A percentile compares a stretch with the other conserved stretches of the same genome.
These are phyloP conservation scores for Fusarium setosum DNA, from an alignment of 2,329 filamentous ascomycete species.

Conservation along the genomic window DNA sequence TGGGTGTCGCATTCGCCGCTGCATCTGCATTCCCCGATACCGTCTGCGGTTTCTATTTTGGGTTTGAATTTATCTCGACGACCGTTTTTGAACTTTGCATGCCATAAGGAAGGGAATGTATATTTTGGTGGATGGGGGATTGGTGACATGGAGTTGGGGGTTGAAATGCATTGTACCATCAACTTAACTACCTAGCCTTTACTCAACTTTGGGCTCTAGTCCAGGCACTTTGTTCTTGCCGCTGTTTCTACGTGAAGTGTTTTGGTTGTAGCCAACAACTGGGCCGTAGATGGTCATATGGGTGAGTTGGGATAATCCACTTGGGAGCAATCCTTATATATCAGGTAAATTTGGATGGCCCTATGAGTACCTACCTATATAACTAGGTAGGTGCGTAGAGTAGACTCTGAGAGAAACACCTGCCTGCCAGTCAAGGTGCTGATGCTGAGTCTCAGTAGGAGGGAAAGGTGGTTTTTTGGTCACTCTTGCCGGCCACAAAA, in stretches of 20 bases:
- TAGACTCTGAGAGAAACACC: too few relatives aligned
- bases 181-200: conserved; percentile 23
- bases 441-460: too few relatives aligned
- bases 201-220: conserved; percentile 8
- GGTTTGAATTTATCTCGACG: conserved; percentile 20
- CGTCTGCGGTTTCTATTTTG: conserved; percentile 14
- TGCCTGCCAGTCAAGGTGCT: too few relatives aligned
- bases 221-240: neutral
- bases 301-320: too few relatives aligned
- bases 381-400: too few relatives aligned
- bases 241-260: neutral
- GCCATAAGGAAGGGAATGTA: conserved; percentile 35
- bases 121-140: conserved; percentile 16
- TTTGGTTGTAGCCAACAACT: too few relatives aligned
- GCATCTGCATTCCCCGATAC: conserved; percentile 11
- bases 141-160: conserved; percentile 35
- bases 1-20: conserved; percentile 6
- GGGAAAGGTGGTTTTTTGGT: too few relatives aligned
- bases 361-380: too few relatives aligned
- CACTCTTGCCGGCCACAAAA: too few relatives aligned
- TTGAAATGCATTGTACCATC: conserved; percentile 31
- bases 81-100: conserved; percentile 30
- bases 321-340: too few relatives aligned
- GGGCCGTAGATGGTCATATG: too few relatives aligned
- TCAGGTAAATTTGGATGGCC: too few relatives aligned